Evolutionary conservation across 2,329 filamentous ascomycete species (phyloP).

Genomic region (Shiraia sp.): DNA sequence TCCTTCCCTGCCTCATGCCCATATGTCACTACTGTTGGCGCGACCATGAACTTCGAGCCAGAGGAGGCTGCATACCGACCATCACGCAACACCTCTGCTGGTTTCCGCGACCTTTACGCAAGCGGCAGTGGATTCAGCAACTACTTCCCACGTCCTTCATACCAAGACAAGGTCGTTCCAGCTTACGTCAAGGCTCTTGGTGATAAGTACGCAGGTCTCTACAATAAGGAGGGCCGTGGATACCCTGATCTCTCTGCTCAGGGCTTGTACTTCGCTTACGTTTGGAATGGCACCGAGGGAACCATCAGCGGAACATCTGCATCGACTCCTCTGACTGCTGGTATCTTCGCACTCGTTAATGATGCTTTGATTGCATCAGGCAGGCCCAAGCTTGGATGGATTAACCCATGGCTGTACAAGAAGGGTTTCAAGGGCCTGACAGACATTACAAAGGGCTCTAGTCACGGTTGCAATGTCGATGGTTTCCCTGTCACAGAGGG

Average conservation of each 20-base stretch:
- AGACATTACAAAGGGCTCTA: conserved; percentile 50
- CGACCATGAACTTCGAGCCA: conserved; percentile 57
- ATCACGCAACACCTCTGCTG: conserved; percentile 27
- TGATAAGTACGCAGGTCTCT: conserved; percentile 53
- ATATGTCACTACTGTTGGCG: conserved; percentile 69
- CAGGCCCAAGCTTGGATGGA: conserved; percentile 58
- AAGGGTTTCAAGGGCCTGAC: conserved; percentile 53
- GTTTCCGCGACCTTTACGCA: conserved; percentile 56
- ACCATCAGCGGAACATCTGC: conserved; percentile 58
- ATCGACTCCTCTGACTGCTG: conserved; percentile 62
- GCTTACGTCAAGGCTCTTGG: conserved; percentile 50
- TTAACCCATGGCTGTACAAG: conserved; percentile 65
- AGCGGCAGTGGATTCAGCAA: conserved; percentile 57
- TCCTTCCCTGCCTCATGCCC: conserved; percentile 70
- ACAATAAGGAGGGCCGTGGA: conserved; percentile 58
- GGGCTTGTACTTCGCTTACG: conserved; percentile 54
- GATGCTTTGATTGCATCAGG: conserved; percentile 59
- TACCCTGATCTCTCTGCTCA: conserved; percentile 67
- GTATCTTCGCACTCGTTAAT: conserved; percentile 65
- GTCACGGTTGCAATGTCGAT: conserved; percentile 44
- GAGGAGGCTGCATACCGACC: conserved; percentile 55
- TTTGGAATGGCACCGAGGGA: conserved; percentile 46
- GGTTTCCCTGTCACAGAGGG: conserved; percentile 41
- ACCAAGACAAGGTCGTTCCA: conserved; percentile 51
- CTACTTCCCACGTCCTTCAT: conserved; percentile 53